Base-by-base conservation (phyloP, 23 red algal genomes). In the Porphyridium purpureum region DNA sequence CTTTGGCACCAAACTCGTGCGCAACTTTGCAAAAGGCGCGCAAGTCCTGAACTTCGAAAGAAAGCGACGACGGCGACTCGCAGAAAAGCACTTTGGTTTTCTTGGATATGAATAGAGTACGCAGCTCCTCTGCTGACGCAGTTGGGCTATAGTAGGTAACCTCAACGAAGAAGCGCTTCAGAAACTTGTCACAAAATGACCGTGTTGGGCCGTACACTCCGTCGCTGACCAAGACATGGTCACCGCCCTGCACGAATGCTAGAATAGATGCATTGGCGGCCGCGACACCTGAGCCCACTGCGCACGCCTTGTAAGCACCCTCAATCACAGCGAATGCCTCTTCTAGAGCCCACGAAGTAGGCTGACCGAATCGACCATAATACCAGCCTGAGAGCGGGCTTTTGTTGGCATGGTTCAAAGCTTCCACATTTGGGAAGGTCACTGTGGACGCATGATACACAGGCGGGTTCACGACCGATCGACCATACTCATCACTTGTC, bases 391-490 rank as follows among this genome's bases (percentile, higher is more conserved):
- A 44, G 38, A 44, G 38, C 38, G 17, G 11, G 38, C 38, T 17
- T 42, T 67, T 82, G 51, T 80, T 78, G 4, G 88, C 74, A 62
- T 64, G 81, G 33, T 72, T 63, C n/a, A 83, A 55, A 9, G 88
- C 44, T 19, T 65, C 71, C 0, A 84, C 71, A 21, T 47, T 80
- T 15, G 78, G 78, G 49, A 94, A 94, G 4, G 59, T 59, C 46
- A 94, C 80, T 15, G 88, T 94, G 9, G 88, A 94, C 33, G 78
- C 67, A 47, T 84, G 88, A 42, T 83, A 94, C 2, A 94, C 88
- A 1, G 88, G 88, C 14, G 73, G 72, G 62, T 94, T 94, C 36
- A 94, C 78, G 17, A 94, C 76, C 19, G 77, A 70, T 27, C 88
- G 72, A 25, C 81, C 74, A 15, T 76, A 59, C n/a, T 76, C 77